These are phyloP conservation scores for Annona squamosa DNA, from an alignment of 164 flowering plant genomes.

Conservation along the genomic window DNA sequence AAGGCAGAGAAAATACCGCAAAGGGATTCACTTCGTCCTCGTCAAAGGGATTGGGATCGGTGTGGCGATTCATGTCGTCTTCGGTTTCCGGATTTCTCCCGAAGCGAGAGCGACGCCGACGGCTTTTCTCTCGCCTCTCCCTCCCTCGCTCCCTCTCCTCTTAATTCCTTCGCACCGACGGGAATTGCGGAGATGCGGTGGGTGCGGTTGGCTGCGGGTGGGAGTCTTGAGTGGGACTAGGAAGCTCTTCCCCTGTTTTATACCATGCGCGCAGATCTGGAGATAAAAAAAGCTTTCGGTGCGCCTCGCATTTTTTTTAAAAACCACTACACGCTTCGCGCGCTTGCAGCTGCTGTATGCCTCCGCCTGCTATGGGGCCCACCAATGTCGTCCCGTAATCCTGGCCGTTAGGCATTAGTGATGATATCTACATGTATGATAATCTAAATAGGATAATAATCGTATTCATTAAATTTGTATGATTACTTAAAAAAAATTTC, in stretches of 20 bases:
- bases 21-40: conserved; percentile 81
- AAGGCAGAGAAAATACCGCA: conserved; percentile 34
- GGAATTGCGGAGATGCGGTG: not conserved
- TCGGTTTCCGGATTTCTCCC: not conserved
- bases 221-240: not conserved
- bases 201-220: not conserved
- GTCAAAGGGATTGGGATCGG: conserved; percentile 77
- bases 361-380: too few species aligned
- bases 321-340: too few species aligned
- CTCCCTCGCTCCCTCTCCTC: too few species aligned
- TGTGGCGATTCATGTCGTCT: conserved; percentile 42
- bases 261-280: conserved; percentile 2
- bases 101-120: not conserved
- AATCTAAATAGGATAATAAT: too few species aligned
- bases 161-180: conserved; percentile 8
- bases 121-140: too few species aligned
- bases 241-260: not conserved
- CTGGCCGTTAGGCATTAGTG: too few species aligned
- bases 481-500: too few species aligned
- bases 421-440: too few species aligned
- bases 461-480: too few species aligned
- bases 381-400: too few species aligned
- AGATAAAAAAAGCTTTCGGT: not conserved
- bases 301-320: not conserved
- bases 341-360: too few species aligned